A percentile compares a stretch with the other conserved stretches of the same genome.
phyloP scores from a whole-genome alignment of 2,329 filamentous ascomycete species.

The Xylariaceae sp. region DNA sequence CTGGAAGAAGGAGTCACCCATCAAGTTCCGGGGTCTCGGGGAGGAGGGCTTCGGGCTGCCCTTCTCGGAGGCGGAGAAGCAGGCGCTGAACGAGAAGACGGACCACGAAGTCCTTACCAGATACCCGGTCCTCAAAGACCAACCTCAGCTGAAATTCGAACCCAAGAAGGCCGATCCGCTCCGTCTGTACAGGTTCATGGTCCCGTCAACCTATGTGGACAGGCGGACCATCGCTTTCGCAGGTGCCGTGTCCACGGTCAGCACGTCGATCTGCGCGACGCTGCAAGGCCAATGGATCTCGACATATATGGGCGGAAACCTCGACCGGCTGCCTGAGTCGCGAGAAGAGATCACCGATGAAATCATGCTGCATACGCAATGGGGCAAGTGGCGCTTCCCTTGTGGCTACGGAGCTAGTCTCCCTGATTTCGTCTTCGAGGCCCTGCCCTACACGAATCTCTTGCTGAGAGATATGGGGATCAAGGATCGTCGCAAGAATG shows the following conservation, averaged over 20 bases:
- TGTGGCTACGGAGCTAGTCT: no score
- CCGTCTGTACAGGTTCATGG: constrained; percentile 41
- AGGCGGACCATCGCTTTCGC: constrained; percentile 40
- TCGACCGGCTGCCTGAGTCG: not conserved
- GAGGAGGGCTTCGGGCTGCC: constrained; percentile 40
- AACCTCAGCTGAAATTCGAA: constrained; percentile 40
- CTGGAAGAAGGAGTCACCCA: constrained; percentile 40
- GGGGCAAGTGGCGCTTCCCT: no score
- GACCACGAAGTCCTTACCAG: constrained; percentile 44
- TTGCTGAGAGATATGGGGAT: no score
- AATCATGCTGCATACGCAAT: no score
- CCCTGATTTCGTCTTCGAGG: no score
- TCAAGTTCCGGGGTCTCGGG: constrained; percentile 41
- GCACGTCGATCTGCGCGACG: constrained; percentile 39
- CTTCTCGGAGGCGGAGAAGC: constrained; percentile 28
- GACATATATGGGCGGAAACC: constrained; percentile 46
- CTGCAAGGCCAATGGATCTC: constrained; percentile 49
- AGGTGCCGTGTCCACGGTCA: constrained; percentile 40
- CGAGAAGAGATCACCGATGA: no score
- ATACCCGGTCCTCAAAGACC: constrained; percentile 44
- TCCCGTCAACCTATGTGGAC: constrained; percentile 32
- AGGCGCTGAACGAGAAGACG: constrained; percentile 33
- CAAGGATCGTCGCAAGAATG: no score
- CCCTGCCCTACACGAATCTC: no score
- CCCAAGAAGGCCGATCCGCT: constrained; percentile 31